Evolutionary conservation across 2,329 filamentous ascomycete species (phyloP).

Genomic region (Beauveria sp.): DNA sequence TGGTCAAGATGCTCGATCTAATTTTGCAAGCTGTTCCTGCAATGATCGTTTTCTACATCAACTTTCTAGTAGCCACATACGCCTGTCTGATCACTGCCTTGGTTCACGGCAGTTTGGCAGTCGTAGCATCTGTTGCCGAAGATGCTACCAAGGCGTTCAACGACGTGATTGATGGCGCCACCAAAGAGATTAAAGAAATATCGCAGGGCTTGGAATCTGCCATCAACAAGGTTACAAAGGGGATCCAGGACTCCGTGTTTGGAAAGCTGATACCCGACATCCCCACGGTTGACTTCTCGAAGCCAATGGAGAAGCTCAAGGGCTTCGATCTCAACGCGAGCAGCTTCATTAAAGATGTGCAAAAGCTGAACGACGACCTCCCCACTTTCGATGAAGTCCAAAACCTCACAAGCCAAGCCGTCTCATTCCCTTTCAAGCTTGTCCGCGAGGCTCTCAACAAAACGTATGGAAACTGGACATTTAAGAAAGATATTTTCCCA

Average conservation of each 20-base stretch:
- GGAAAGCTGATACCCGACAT: constrained; percentile 39
- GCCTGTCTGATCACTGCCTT: constrained; percentile 81
- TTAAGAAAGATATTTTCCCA: constrained; percentile 72
- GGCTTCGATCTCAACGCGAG: constrained; percentile 60
- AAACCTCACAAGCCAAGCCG: constrained; percentile 68
- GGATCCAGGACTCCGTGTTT: constrained; percentile 38
- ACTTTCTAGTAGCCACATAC: constrained; percentile 85
- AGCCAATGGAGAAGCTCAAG: constrained; percentile 58
- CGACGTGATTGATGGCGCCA: constrained; percentile 46
- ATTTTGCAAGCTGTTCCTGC: constrained; percentile 77
- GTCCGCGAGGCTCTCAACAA: constrained; percentile 67
- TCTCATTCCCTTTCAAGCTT: constrained; percentile 73
- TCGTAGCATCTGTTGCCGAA: constrained; percentile 48
- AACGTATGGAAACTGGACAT: constrained; percentile 64
- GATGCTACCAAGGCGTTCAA: constrained; percentile 44
- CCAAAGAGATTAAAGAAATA: constrained; percentile 50
- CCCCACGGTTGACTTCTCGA: constrained; percentile 55
- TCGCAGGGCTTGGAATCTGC: constrained; percentile 40
- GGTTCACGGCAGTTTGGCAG: constrained; percentile 69
- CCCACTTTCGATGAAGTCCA: constrained; percentile 79
- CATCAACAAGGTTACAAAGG: constrained; percentile 41
- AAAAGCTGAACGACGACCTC: constrained; percentile 67
- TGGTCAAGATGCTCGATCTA: constrained; percentile 72
- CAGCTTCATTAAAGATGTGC: constrained; percentile 60
- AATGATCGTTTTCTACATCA: constrained; percentile 86